Percentiles rank a stretch among this genome's conserved stretches.
Conservation (phyloP, 176 grass and related monocot genomes). For the Eleusine coracana region DNA sequence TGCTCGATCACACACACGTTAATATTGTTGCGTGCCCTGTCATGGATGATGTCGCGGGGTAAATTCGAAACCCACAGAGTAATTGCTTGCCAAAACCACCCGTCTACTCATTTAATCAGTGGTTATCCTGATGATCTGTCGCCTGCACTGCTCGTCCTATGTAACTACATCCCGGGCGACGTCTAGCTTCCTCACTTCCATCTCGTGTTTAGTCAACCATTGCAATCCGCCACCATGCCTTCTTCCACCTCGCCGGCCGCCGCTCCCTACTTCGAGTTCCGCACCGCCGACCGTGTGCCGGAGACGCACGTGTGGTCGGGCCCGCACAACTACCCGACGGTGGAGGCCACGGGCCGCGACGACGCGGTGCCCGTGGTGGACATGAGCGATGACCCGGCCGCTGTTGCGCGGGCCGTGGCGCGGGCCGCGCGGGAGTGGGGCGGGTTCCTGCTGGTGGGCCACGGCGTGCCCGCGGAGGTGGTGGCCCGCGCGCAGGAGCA, state of each 20-base stretch:
- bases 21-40: not conserved
- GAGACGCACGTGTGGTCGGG: conserved; percentile 60
- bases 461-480: conserved; percentile 34
- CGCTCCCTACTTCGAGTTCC: conserved; percentile 24
- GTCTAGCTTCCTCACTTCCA: not conserved
- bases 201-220: not conserved
- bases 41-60: not conserved
- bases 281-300: conserved; percentile 31
- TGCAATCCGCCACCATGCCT: not conserved
- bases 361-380: conserved; percentile 58
- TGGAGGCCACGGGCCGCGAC: not conserved
- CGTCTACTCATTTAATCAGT: not conserved
- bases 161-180: not conserved
- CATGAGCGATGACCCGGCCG: conserved; percentile 13
- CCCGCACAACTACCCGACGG: conserved; percentile 32
- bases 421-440: conserved; percentile 68
- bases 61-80: not conserved
- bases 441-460: conserved; percentile 57
- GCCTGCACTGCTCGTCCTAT: not conserved
- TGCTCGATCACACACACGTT: not conserved
- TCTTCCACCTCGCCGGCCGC: not conserved
- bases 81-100: not conserved
- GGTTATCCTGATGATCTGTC: not conserved
- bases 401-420: not conserved
- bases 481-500: conserved; percentile 29